Percentiles rank a stretch among this genome's conserved stretches.
These are phyloP conservation scores for Beauveria caledonica DNA, from an alignment of 2,329 filamentous ascomycete genomes.

Conservation along the genomic window DNA sequence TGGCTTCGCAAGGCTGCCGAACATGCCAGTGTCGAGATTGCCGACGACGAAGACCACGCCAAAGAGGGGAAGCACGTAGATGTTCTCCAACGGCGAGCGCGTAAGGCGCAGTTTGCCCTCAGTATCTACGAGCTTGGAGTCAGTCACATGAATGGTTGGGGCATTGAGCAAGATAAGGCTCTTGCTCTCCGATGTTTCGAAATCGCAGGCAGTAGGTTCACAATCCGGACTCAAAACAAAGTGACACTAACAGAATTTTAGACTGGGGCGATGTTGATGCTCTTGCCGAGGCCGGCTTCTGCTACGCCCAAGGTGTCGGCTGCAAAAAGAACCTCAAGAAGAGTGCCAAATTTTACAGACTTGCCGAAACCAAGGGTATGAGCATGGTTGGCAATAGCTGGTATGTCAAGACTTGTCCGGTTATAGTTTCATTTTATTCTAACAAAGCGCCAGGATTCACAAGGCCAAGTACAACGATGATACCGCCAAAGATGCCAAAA, in stretches of 20 bases:
- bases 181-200: conserved; percentile 90
- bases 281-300: conserved; percentile 88
- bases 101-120: conserved; percentile 87
- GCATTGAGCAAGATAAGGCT: conserved; percentile 83
- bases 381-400: conserved; percentile 98
- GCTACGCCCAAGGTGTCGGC: conserved; percentile 86
- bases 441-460: conserved; percentile 64
- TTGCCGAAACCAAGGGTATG: conserved; percentile 87
- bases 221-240: neutral
- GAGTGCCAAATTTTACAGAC: conserved; percentile 81
- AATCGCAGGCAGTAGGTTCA: conserved; percentile 72
- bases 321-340: conserved; percentile 96
- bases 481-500: conserved; percentile 46
- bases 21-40: conserved; percentile 70
- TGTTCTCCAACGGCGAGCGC: conserved; percentile 64
- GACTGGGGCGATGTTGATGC: conserved; percentile 94
- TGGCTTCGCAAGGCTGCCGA: conserved; percentile 93
- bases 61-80: conserved; percentile 58
- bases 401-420: conserved; percentile 44
- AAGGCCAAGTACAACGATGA: conserved; percentile 86
- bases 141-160: conserved; percentile 97
- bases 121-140: conserved; percentile 95
- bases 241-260: conserved; percentile 27
- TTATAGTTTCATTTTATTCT: neutral
- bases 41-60: conserved; percentile 64